Evolutionary conservation across 2,329 filamentous ascomycete species (phyloP).

Genomic region (Coniella vitis): DNA sequence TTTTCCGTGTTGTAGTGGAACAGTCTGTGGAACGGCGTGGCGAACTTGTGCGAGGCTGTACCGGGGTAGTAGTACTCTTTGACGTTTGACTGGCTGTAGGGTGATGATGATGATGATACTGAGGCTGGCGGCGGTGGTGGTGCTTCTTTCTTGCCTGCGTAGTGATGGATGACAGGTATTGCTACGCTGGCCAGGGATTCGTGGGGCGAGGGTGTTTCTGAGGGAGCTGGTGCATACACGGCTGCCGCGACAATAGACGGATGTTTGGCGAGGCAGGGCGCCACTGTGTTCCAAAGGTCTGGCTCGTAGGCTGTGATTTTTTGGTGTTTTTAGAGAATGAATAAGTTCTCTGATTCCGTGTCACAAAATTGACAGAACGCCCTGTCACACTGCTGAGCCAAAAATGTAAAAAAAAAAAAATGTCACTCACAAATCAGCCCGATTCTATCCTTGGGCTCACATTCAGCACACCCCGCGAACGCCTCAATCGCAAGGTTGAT

Average conservation of each 20-base stretch:
- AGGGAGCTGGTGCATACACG: slow-evolving; percentile 11
- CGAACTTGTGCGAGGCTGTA: slow-evolving; percentile 9
- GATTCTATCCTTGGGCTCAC: slow-evolving; percentile 15
- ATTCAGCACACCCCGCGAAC: slow-evolving; percentile 8
- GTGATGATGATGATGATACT: background rate
- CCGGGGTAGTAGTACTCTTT: slow-evolving; percentile 14
- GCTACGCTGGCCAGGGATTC: background rate
- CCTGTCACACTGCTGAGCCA: background rate
- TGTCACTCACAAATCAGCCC: slow-evolving; percentile 10
- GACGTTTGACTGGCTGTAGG: too few species aligned
- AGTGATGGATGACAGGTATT: slow-evolving; percentile 11
- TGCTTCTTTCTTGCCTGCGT: slow-evolving; percentile 7
- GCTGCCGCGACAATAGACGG: slow-evolving; percentile 9
- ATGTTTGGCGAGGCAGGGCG: slow-evolving; percentile 1
- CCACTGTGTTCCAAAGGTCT: slow-evolving; percentile 7
- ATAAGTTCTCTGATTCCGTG: too few species aligned
- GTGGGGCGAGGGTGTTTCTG: background rate
- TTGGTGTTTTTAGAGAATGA: too few species aligned
- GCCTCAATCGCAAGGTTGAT: slow-evolving; percentile 4
- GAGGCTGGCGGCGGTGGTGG: background rate
- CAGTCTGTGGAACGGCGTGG: slow-evolving; percentile 18
- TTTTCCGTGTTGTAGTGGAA: slow-evolving; percentile 19
- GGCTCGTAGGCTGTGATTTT: slow-evolving; percentile 10
- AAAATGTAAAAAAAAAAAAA: background rate
- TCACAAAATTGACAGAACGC: background rate